A percentile compares a stretch with the other conserved stretches of the same genome.
These are phyloP conservation scores for Eutypa lata DNA, from an alignment of 2,329 filamentous ascomycete genomes.

Conservation along the genomic window DNA sequence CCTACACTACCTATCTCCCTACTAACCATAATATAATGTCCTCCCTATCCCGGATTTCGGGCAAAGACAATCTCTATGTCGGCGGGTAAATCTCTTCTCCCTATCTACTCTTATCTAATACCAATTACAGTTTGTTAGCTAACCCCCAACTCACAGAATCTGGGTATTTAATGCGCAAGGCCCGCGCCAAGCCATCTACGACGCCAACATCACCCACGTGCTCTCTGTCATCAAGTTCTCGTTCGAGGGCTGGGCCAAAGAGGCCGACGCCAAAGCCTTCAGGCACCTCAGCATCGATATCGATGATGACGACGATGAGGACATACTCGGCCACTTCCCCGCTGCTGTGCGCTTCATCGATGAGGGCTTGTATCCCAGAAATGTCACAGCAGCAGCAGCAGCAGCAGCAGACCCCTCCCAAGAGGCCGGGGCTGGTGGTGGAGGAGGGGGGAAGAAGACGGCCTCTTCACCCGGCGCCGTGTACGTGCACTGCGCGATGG, in stretches of 20 bases:
- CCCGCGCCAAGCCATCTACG: conserved; percentile 65
- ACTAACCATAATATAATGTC: conserved; percentile 37
- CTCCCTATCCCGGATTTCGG: conserved; percentile 63
- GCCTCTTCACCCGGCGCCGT: conserved; percentile 37
- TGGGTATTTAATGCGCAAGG: conserved; percentile 62
- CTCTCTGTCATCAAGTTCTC: conserved; percentile 67
- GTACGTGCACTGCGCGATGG: conserved; percentile 79
- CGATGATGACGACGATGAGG: conserved; percentile 86
- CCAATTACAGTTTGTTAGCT: too few relatives aligned
- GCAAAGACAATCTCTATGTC: conserved; percentile 70
- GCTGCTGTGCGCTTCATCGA: conserved; percentile 80
- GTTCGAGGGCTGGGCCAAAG: conserved; percentile 39
- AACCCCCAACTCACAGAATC: conserved; percentile 51
- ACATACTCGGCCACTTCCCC: conserved; percentile 79
- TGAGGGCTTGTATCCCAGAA: conserved; percentile 52
- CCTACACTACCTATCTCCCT: too few relatives aligned
- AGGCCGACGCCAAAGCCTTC: conserved; percentile 57
- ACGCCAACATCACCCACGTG: conserved; percentile 81
- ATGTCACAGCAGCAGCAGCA: not conserved
- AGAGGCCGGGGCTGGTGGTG: not conserved
- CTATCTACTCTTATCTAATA: not conserved
- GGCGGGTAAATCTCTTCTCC: conserved; percentile 61
- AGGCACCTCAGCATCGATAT: conserved; percentile 78
- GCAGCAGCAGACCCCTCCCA: conserved; percentile 70
- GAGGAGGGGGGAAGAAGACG: conserved; percentile 1